Evolutionary conservation across 2,329 filamentous ascomycete genomes (phyloP).

Genomic region (Neurospora sp.): DNA sequence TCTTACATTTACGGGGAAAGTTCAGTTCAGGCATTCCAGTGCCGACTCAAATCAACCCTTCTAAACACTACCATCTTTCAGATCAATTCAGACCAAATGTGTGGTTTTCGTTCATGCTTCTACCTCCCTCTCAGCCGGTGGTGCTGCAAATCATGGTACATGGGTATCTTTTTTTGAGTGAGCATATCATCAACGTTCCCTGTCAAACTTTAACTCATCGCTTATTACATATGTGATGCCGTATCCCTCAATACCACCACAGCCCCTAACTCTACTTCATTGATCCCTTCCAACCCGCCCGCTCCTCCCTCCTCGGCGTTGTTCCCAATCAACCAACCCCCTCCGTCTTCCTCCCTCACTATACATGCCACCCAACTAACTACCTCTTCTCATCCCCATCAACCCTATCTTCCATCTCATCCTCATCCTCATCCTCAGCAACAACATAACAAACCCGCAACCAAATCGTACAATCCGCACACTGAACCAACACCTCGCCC

Average conservation of each 20-base stretch:
- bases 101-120: neutral
- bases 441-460: conserved; percentile 54
- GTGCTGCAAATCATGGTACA: neutral
- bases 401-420: conserved; percentile 5
- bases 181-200: neutral
- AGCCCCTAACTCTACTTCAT: neutral
- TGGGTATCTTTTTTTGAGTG: neutral
- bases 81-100: neutral
- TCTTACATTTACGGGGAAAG: neutral
- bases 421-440: conserved; percentile 28
- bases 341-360: neutral
- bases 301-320: neutral
- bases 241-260: neutral
- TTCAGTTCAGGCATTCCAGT: neutral
- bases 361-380: neutral
- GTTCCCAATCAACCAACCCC: neutral
- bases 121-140: neutral
- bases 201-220: neutral
- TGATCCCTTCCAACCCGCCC: neutral
- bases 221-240: neutral
- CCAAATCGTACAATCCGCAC: conserved; percentile 58
- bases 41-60: neutral
- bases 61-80: neutral
- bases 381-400: conserved; percentile 19
- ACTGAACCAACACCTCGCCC: conserved; percentile 55